phyloP scores from a whole-genome alignment of 306 rosid genomes.

The Trifolium pratense region DNA sequence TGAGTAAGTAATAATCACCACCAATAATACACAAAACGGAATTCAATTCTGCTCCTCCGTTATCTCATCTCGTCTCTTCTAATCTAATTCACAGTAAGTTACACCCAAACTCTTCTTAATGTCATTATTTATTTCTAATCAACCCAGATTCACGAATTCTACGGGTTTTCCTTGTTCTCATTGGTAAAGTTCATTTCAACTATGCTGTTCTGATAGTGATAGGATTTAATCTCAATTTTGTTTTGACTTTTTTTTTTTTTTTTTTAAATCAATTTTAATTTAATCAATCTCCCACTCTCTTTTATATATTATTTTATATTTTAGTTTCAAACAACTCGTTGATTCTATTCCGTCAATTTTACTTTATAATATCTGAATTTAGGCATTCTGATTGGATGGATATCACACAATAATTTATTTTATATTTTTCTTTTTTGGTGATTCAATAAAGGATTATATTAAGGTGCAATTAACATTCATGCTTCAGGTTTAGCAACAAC shows the following conservation, averaged over 20 bases:
- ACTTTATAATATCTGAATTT: neutral
- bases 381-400: neutral
- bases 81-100: neutral
- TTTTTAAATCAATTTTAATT: neutral
- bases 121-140: neutral
- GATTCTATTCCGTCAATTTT: neutral
- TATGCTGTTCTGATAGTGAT: neutral
- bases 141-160: neutral
- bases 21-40: neutral
- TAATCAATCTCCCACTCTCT: neutral
- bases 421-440: no score
- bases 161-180: neutral
- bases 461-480: slow-evolving; percentile 5
- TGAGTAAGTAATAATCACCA: no score
- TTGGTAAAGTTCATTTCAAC: neutral
- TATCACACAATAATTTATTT: neutral
- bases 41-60: neutral
- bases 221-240: neutral
- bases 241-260: neutral
- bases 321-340: slow-evolving; percentile 6
- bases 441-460: slow-evolving; percentile 1
- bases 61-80: no score
- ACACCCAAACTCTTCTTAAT: neutral
- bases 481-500: slow-evolving; percentile 35
- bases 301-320: neutral